A percentile compares a stretch with the other conserved stretches of the same genome.
Evolutionary conservation across 768 basidiomycete genomes (phyloP).

Genomic region (Boletus subcaerulescens): DNA sequence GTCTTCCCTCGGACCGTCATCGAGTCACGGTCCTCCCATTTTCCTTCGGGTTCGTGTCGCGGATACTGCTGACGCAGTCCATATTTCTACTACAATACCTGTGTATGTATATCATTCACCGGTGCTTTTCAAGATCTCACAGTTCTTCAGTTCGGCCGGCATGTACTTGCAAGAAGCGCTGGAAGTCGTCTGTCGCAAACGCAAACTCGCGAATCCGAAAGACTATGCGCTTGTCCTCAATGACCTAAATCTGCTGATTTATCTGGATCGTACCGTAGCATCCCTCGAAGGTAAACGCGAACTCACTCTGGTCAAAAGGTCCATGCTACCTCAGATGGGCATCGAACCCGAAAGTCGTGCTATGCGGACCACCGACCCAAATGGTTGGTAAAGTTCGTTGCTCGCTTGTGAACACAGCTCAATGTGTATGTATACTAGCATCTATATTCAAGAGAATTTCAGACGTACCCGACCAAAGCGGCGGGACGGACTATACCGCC

Average conservation of each 20-base stretch:
- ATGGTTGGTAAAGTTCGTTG: slow-evolving; percentile 52
- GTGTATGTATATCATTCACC: slow-evolving; percentile 56
- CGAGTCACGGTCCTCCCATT: slow-evolving; percentile 74
- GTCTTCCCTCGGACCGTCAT: slow-evolving; percentile 66
- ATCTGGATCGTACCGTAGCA: slow-evolving; percentile 94
- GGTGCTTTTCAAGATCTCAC: not conserved
- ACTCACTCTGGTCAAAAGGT: slow-evolving; percentile 75
- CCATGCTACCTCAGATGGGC: slow-evolving; percentile 70
- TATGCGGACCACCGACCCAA: slow-evolving; percentile 83
- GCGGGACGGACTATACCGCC: slow-evolving; percentile 73
- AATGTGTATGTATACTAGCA: slow-evolving; percentile 42
- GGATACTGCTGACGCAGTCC: slow-evolving; percentile 77
- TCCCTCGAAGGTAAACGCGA: slow-evolving; percentile 87
- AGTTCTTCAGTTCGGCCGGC: slow-evolving; percentile 60
- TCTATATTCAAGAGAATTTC: slow-evolving; percentile 92
- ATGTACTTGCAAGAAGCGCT: slow-evolving; percentile 98
- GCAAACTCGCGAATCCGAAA: slow-evolving; percentile 63
- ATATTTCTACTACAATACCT: slow-evolving; percentile 85
- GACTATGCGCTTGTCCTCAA: slow-evolving; percentile 79
- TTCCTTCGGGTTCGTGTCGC: slow-evolving; percentile 82
- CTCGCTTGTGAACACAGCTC: not conserved
- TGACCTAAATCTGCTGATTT: slow-evolving; percentile 68
- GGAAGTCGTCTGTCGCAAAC: slow-evolving; percentile 74
- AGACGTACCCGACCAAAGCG: slow-evolving; percentile 56
- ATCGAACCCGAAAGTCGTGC: slow-evolving; percentile 64